Evolutionary conservation across 176 grass and related monocot genomes (phyloP), one percentile per base, ranked within the genome.

Genomic region (Musa beccarii): DNA sequence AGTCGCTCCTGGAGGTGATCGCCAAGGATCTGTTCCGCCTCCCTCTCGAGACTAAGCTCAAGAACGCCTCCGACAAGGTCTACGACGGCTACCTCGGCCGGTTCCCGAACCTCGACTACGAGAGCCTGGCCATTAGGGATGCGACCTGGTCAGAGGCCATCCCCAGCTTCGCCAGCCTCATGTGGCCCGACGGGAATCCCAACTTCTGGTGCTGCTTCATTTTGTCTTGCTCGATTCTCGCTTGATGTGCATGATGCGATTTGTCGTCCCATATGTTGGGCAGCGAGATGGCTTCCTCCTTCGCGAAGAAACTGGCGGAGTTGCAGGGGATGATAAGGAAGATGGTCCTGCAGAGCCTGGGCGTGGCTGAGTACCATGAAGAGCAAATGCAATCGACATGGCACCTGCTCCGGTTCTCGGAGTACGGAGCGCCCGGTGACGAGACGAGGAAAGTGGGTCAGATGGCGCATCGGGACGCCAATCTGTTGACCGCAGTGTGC

Each of bases 51-150:
- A 24, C 25, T 29, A 76, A 76, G 43, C 29, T 64, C 19, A 50
- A 64, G 54, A 76, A 76, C 59, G 10, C 34, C 57, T 63, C 34
- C 43, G 57, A 43, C n/a, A 21, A 13, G 29, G 1, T 20, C 34
- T 76, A 14, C 74, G 56, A 43, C 43, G 74, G 74, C n/a, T 76
- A 76, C 74, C 9, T 76, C 15, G 74, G 73, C 15, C 54, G 49
- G 73, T 61, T 75, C 16, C 73, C 74, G 15, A 28, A 43, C 19
- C 29, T 24, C 74, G 28, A 16, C 43, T 76, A 21, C 54, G 74
- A 76, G 74, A 76, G 74, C 74, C 59, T 76, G 9, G 74, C 34
- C 74, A 52, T 76, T 34, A 51, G 11, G 29, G 59, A 57, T 17
- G 59, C 75, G 6, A 9, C 11, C 19, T 11, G 52, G 12, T 3